A percentile compares a stretch with the other conserved stretches of the same genome.
These are phyloP conservation scores for Penicillium fuscoglaucum DNA, from an alignment of 2,329 filamentous ascomycete species.

Conservation along the genomic window DNA sequence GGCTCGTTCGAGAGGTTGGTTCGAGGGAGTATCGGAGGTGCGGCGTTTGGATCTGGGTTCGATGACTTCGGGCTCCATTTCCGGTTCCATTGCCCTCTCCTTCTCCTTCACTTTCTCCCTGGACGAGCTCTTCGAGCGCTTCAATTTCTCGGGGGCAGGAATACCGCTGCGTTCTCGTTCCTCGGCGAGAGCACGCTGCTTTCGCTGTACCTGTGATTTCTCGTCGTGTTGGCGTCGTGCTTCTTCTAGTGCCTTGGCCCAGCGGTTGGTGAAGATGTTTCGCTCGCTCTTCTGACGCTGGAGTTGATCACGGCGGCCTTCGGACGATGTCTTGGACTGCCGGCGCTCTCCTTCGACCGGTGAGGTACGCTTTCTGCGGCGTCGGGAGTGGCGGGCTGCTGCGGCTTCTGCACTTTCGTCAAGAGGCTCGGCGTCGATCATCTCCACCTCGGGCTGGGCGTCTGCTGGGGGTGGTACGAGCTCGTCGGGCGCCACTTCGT, in stretches of 20 bases:
- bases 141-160: slow-evolving; percentile 14
- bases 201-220: slow-evolving; percentile 27
- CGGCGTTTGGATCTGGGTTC: slow-evolving; percentile 19
- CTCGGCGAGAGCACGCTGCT: slow-evolving; percentile 21
- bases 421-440: slow-evolving; percentile 2
- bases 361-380: slow-evolving; percentile 35
- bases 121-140: slow-evolving; percentile 20
- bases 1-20: slow-evolving; percentile 24
- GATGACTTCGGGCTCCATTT: slow-evolving; percentile 1
- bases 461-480: slow-evolving; percentile 2
- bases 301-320: slow-evolving; percentile 31
- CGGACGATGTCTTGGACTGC: slow-evolving; percentile 40
- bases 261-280: slow-evolving; percentile 35
- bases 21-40: slow-evolving; percentile 18
- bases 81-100: slow-evolving; percentile 14
- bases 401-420: slow-evolving; percentile 14
- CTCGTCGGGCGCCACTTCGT: slow-evolving; percentile 12
- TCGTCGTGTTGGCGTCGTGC: slow-evolving; percentile 38
- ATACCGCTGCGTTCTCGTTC: slow-evolving; percentile 27
- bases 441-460: background rate
- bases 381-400: slow-evolving; percentile 23
- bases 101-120: slow-evolving; percentile 10
- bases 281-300: slow-evolving; percentile 38
- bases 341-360: slow-evolving; percentile 36
- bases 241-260: slow-evolving; percentile 38